Percentiles rank a stretch among this genome's conserved stretches.
These are phyloP conservation scores for Penicillium daleae DNA, from an alignment of 495 filamentous ascomycete species.

Conservation along the genomic window DNA sequence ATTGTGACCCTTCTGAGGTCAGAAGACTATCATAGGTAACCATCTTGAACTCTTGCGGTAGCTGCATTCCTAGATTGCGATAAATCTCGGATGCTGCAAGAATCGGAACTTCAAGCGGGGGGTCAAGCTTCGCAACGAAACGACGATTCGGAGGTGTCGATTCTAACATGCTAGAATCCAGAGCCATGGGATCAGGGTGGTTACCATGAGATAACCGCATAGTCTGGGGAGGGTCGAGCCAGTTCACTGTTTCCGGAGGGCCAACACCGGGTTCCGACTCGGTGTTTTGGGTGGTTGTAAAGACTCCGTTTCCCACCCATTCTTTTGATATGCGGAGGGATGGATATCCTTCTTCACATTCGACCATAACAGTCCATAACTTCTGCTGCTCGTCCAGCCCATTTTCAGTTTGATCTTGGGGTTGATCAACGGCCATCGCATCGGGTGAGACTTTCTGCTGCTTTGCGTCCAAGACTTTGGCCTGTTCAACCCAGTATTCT, in stretches of 20 bases:
- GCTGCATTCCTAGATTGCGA: slow-evolving; percentile 58
- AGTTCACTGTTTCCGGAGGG: slow-evolving; percentile 38
- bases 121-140: slow-evolving; percentile 84
- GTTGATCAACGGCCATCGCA: slow-evolving; percentile 44
- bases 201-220: slow-evolving; percentile 41
- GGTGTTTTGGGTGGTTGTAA: slow-evolving; percentile 33
- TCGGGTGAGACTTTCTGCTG: slow-evolving; percentile 37
- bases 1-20: slow-evolving; percentile 51
- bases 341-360: slow-evolving; percentile 54
- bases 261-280: slow-evolving; percentile 28
- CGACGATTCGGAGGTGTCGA: slow-evolving; percentile 67
- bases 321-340: slow-evolving; percentile 53
- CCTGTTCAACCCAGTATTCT: slow-evolving; percentile 82
- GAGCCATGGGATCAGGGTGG: slow-evolving; percentile 49
- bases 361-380: slow-evolving; percentile 45
- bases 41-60: slow-evolving; percentile 57
- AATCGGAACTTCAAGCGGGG: slow-evolving; percentile 76
- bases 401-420: slow-evolving; percentile 24
- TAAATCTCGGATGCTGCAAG: slow-evolving; percentile 69
- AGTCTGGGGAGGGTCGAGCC: slow-evolving; percentile 57
- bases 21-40: slow-evolving; percentile 71
- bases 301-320: slow-evolving; percentile 43
- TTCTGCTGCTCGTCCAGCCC: slow-evolving; percentile 29
- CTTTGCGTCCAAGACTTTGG: slow-evolving; percentile 49
- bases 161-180: slow-evolving; percentile 50